Evolutionary conservation across 176 grass and related monocot genomes (phyloP).

Genomic region (Eremochloa ophiuroides): DNA sequence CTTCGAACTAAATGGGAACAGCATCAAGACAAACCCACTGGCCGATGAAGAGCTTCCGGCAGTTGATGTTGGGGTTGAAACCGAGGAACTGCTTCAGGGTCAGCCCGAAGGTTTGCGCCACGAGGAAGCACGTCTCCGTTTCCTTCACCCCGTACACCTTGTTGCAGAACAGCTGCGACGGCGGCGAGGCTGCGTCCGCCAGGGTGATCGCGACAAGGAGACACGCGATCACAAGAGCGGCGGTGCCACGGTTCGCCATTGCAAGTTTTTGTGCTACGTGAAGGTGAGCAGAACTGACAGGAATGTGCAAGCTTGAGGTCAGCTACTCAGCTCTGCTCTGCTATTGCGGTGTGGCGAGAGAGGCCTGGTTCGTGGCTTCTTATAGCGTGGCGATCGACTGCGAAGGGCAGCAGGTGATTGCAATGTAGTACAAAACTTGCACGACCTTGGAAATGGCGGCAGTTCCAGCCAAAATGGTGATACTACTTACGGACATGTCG

Average conservation of each 20-base stretch:
- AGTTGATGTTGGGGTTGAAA: conserved; percentile 47
- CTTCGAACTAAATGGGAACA: background rate
- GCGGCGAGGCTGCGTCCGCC: background rate
- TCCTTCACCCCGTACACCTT: background rate
- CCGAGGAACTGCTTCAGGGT: background rate
- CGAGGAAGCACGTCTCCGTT: conserved; percentile 16
- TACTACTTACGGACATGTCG: background rate
- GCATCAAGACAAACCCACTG: conserved; percentile 44
- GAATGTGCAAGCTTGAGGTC: background rate
- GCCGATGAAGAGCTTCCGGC: conserved; percentile 24
- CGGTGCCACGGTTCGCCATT: conserved; percentile 32
- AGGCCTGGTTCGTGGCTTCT: background rate
- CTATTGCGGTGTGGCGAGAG: background rate
- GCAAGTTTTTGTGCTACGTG: background rate
- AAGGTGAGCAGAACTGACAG: background rate
- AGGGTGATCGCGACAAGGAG: conserved; percentile 16
- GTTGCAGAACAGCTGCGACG: background rate
- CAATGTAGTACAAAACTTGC: background rate
- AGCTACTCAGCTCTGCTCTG: too few relatives aligned
- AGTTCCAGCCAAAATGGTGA: background rate
- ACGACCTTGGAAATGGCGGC: background rate
- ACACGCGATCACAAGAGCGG: conserved; percentile 22
- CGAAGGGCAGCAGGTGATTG: background rate
- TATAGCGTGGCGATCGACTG: background rate
- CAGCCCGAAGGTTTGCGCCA: background rate